Evolutionary conservation across 2,329 filamentous ascomycete species (phyloP).

Genomic region (Ascochyta viciae-villosae): DNA sequence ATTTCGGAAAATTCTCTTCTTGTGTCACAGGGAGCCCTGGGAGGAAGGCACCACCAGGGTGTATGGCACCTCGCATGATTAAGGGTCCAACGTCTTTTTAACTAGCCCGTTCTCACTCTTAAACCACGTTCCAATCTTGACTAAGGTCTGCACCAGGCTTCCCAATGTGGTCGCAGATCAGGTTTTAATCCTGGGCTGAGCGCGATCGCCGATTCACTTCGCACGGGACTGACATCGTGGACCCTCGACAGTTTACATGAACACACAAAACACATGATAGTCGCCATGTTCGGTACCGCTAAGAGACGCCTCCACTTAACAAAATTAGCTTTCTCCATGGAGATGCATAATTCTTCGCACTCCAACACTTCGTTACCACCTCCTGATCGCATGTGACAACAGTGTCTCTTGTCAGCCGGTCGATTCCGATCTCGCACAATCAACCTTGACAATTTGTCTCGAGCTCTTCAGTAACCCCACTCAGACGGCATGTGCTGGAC

Average conservation of each 20-base stretch:
- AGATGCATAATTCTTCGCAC: background rate
- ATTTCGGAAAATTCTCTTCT: slow-evolving; percentile 2
- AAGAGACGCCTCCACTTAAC: background rate
- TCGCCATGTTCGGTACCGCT: background rate
- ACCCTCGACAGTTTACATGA: slow-evolving; percentile 1
- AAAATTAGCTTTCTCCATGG: background rate
- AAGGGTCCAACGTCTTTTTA: slow-evolving; percentile 6
- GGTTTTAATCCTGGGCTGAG: slow-evolving; percentile 20
- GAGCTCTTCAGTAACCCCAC: slow-evolving; percentile 1
- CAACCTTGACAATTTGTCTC: slow-evolving; percentile 4
- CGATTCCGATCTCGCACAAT: slow-evolving; percentile 15
- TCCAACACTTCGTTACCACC: background rate
- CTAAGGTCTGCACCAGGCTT: slow-evolving; percentile 15
- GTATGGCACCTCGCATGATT: slow-evolving; percentile 2
- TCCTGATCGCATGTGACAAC: background rate
- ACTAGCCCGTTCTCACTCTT: background rate
- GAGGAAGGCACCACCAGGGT: slow-evolving; percentile 14
- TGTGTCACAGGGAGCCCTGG: slow-evolving; percentile 7
- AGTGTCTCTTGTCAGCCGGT: slow-evolving; percentile 14
- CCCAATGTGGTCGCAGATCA: slow-evolving; percentile 6
- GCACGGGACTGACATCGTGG: slow-evolving; percentile 5
- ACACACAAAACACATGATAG: background rate
- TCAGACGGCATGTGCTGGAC: slow-evolving; percentile 7
- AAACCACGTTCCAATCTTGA: slow-evolving; percentile 14
- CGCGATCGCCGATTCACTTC: slow-evolving; percentile 23